Evolutionary conservation across 768 basidiomycete genomes (phyloP), one percentile per base, ranked within the genome.

Genomic region (Mycena crocata): DNA sequence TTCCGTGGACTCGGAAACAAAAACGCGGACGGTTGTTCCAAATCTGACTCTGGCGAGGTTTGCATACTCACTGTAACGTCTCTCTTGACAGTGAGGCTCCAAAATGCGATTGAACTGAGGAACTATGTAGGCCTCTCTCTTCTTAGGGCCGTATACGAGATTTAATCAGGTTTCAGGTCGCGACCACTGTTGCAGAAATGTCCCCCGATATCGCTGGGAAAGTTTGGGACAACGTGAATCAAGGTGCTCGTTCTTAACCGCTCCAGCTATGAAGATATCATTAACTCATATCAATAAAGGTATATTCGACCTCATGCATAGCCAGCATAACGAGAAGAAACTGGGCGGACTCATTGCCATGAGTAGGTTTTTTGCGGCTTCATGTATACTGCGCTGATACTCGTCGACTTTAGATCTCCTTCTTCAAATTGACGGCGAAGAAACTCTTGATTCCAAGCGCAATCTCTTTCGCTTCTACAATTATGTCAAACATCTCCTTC

Each of bases 401-500:
- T 57, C 70, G 59, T 30, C 57, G 58, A 26, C 39, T 49, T 34
- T 66, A 85, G 94, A 95, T 74, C 86, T 91, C 73, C 85, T 96
- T 10, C 84, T 96, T 49, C 89, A 90, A 54, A 86, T 89, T 50
- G 91, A 93, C 42, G 87, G 87, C 35, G 93, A 94, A 78, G 93
- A 93, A 77, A 89, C 89, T 12, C 88, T 93, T 54, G 92, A 94
- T 76, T 90, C 91, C 45, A 93, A 90, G 73, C 84, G 89, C 42
- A 90, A 92, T 69, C 87, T 93, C 40, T 95, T 93, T 78, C 89
- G 93, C 55, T 91, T 96, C 76, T 94, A 92, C 82, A 94, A 94
- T 79, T 96, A 98, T 80, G 91, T 98, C 78, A 94, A 95, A 75
- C 89, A 93, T 44, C 86, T 97, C n/a, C 85, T 98, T 23, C 95